phyloP scores from a whole-genome alignment of 257 asterid species.

The Perilla frutescens region DNA sequence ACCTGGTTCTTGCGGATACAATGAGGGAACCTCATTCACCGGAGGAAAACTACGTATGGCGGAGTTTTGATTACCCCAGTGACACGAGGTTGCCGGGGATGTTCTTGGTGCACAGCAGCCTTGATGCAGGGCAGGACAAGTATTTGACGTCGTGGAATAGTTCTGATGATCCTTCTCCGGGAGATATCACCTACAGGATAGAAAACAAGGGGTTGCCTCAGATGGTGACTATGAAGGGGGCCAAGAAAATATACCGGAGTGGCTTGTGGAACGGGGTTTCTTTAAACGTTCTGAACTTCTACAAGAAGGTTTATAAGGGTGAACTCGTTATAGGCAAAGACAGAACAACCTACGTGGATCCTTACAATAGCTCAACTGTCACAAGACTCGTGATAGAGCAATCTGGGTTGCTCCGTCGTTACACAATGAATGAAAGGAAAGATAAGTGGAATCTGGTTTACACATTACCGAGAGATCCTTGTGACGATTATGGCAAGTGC shows the following conservation, averaged over 20 bases:
- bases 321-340: not conserved
- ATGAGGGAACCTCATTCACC: not conserved
- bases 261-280: conserved; percentile 29
- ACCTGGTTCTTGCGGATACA: conserved; percentile 14
- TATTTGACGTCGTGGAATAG: conserved; percentile 30
- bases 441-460: conserved; percentile 19
- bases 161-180: conserved; percentile 7
- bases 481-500: conserved; percentile 21
- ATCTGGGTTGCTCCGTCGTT: conserved; percentile 1
- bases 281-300: not conserved
- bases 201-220: conserved; percentile 16
- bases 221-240: not conserved
- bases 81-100: conserved; percentile 26
- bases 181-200: conserved; percentile 10
- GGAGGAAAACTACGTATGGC: not conserved
- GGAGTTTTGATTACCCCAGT: conserved; percentile 31
- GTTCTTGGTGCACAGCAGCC: not conserved
- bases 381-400: conserved; percentile 14
- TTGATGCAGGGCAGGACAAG: not conserved
- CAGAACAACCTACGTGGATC: not conserved
- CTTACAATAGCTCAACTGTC: conserved; percentile 24
- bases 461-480: conserved; percentile 21
- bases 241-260: not conserved
- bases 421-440: not conserved
- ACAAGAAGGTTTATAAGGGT: not conserved